Conservation (phyloP, 169 alveolate genomes). For the Cryptosporidium viatorum region DNA sequence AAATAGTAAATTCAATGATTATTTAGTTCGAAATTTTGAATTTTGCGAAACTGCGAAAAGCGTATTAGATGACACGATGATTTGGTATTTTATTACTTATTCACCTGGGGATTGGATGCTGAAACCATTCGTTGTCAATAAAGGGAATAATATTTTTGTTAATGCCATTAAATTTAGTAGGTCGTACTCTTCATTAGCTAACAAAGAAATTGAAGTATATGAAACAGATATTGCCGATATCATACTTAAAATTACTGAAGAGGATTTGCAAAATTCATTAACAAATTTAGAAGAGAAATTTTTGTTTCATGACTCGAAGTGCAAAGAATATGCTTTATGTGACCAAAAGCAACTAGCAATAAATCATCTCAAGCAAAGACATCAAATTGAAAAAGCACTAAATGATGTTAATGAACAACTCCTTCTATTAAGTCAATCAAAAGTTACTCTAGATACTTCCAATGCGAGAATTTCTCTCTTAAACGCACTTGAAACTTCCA, state of each 20-base stretch:
- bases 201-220: constrained; percentile 28
- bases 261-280: constrained; percentile 39
- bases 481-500: constrained; percentile 58
- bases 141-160: background rate
- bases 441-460: constrained; percentile 41
- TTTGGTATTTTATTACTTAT: constrained; percentile 52
- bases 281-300: constrained; percentile 39
- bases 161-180: constrained; percentile 39
- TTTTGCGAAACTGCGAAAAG: constrained; percentile 12
- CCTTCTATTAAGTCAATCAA: constrained; percentile 35
- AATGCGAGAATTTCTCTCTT: constrained; percentile 36
- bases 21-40: constrained; percentile 1
- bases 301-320: constrained; percentile 43
- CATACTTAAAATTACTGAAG: constrained; percentile 20
- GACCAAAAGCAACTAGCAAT: constrained; percentile 68
- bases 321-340: constrained; percentile 49
- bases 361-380: constrained; percentile 56
- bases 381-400: constrained; percentile 57
- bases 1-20: constrained; percentile 3
- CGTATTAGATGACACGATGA: background rate
- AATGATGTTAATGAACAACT: constrained; percentile 60
- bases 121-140: constrained; percentile 43
- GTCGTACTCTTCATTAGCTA: constrained; percentile 2
- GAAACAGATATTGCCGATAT: constrained; percentile 56
- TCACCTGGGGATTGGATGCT: constrained; percentile 37